Conservation (phyloP, 2,329 filamentous ascomycete genomes). For the Atkinsonella texensis region DNA sequence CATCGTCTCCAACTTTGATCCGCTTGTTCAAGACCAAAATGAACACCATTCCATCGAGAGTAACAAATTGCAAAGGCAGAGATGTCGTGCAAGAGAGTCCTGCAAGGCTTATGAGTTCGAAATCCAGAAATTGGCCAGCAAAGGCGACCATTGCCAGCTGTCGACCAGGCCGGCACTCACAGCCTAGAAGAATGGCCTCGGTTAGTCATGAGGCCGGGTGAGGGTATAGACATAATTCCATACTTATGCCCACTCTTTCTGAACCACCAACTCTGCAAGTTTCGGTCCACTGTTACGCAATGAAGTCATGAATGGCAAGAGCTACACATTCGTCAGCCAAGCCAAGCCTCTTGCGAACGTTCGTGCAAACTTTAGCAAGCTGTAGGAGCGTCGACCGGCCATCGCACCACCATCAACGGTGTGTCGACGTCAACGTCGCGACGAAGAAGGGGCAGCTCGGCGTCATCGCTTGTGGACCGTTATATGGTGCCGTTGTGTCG, state of each 20-base stretch:
- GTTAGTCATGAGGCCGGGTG: neutral
- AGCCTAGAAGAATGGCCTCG: neutral
- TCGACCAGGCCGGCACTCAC: constrained; percentile 24
- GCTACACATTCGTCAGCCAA: constrained; percentile 20
- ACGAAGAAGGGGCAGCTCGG: neutral
- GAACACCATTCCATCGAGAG: constrained; percentile 22
- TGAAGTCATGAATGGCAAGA: constrained; percentile 20
- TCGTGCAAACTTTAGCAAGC: constrained; percentile 10
- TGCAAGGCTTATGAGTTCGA: constrained; percentile 16
- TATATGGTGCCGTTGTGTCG: neutral
- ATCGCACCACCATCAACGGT: neutral
- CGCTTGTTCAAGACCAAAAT: constrained; percentile 16
- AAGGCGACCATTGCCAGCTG: constrained; percentile 24
- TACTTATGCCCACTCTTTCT: constrained; percentile 21
- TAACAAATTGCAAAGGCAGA: constrained; percentile 18
- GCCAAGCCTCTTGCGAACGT: constrained; percentile 16
- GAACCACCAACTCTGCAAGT: constrained; percentile 18
- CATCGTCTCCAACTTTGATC: neutral
- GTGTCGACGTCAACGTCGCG: neutral
- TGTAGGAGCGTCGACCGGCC: constrained; percentile 1
- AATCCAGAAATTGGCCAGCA: constrained; percentile 14
- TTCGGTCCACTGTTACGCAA: constrained; percentile 20
- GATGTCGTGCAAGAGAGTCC: constrained; percentile 21
- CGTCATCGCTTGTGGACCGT: neutral
- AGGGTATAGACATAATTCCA: neutral